phyloP scores from a whole-genome alignment of 2,329 filamentous ascomycete genomes.

The Emergomyces orientalis region DNA sequence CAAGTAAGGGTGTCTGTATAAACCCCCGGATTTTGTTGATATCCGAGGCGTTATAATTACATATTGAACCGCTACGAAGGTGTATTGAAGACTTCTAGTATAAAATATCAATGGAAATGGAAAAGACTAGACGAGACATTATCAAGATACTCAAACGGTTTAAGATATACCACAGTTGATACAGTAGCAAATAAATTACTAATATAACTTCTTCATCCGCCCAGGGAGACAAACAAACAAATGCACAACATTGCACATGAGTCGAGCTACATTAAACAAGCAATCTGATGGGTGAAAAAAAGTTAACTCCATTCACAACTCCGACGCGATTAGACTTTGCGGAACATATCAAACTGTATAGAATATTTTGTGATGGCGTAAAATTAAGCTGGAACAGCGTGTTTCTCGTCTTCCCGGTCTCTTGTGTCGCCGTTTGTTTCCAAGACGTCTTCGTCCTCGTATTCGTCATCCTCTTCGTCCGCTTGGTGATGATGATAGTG shows the following conservation, averaged over 20 bases:
- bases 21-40: too few relatives aligned
- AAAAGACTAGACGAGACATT: background rate
- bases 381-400: background rate
- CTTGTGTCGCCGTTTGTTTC: constrained; percentile 1
- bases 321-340: background rate
- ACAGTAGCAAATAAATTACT: background rate
- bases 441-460: constrained; percentile 20
- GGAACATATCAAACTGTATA: background rate
- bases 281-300: background rate
- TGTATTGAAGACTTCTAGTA: background rate
- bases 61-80: background rate
- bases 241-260: background rate
- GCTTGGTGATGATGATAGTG: constrained; percentile 28
- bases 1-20: too few relatives aligned
- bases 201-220: background rate
- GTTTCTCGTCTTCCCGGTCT: constrained; percentile 1
- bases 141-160: background rate
- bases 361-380: background rate
- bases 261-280: background rate
- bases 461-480: constrained; percentile 37
- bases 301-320: background rate
- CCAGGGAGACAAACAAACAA: background rate
- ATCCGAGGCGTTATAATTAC: too few relatives aligned
- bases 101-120: background rate
- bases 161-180: background rate